Percentiles rank a stretch among this genome's conserved stretches.
These are phyloP conservation scores for Saccharomycopsis sp. DNA, from an alignment of 805 yeast genomes.

Conservation along the genomic window DNA sequence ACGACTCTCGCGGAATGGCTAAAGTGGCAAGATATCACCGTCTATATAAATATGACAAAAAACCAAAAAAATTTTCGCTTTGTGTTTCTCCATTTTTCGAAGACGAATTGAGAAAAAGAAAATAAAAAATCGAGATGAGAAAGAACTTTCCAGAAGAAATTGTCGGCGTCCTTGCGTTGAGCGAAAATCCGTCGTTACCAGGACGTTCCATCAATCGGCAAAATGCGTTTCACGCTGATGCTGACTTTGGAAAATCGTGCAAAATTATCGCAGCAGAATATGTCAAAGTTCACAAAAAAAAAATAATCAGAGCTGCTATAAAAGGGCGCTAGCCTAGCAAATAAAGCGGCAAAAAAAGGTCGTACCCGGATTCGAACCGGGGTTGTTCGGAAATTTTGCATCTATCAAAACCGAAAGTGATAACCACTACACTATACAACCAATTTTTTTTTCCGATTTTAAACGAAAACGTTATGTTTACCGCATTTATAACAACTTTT, in stretches of 20 bases:
- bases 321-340: neutral
- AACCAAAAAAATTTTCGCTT: neutral
- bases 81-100: neutral
- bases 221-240: neutral
- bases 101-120: neutral
- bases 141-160: neutral
- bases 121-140: neutral
- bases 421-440: slow-evolving; percentile 56
- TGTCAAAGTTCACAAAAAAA: too few species aligned
- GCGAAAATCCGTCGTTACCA: neutral
- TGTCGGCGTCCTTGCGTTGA: neutral
- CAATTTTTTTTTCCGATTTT: too few species aligned
- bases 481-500: too few species aligned
- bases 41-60: neutral
- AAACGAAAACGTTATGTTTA: too few species aligned
- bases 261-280: too few species aligned
- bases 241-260: too few species aligned
- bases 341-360: slow-evolving; percentile 37
- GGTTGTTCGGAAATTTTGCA: slow-evolving; percentile 44
- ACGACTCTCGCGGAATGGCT: neutral
- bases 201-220: neutral
- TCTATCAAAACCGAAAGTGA: slow-evolving; percentile 51
- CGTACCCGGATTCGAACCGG: slow-evolving; percentile 86
- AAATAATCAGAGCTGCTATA: neutral
- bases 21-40: neutral